Base-by-base conservation (phyloP, 345 rosid genomes). In the Bruguiera gymnorhiza region DNA sequence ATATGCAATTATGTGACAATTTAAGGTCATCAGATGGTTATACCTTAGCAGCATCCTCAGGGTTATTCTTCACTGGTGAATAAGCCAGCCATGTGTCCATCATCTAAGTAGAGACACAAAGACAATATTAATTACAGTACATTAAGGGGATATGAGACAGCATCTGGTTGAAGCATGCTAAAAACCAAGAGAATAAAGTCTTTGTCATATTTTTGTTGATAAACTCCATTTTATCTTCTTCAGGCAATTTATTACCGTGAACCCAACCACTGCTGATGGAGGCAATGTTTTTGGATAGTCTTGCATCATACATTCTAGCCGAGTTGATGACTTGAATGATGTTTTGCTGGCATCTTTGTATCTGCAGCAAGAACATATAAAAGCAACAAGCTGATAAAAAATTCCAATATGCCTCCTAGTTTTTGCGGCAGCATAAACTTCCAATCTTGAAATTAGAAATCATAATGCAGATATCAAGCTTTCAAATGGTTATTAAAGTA, bases 221-320 rank as follows among this genome's bases (percentile, higher is more conserved):
- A n/a, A 54, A 64, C 36, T 37, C 46, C 46, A 59, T 23, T 18
- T 53, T 57, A 8, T 53, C 26, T 8, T 56, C 19, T 34, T 27
- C 15, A 66, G 57, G 60, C 39, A 34, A 34, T 34, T 60, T 57
- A 59, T 84, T 87, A 94, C 99, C 81, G 97, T 89, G 78, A 91
- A 94, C 69, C 98, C 98, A 78, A 92, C 97, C 62, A 87, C 73
- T 74, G 97, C 89, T 23, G 97, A 67, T 52, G 97, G 87, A 56
- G 97, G 89, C 79, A 95, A 73, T 61, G 99, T 95, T 79, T 92
- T 92, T 60, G 97, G 97, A 81, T 95, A 92, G 77, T 95, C 97
- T 84, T 92, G 99, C 99, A 95, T 95, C 99, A 89, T 91, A 66
- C 99, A 95, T 77, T 95, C 97, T 37, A 95, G 83, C 52, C 97